Evolutionary conservation across 2,329 filamentous ascomycete genomes (phyloP).

Genomic region (Pseudogymnoascus pannorum): DNA sequence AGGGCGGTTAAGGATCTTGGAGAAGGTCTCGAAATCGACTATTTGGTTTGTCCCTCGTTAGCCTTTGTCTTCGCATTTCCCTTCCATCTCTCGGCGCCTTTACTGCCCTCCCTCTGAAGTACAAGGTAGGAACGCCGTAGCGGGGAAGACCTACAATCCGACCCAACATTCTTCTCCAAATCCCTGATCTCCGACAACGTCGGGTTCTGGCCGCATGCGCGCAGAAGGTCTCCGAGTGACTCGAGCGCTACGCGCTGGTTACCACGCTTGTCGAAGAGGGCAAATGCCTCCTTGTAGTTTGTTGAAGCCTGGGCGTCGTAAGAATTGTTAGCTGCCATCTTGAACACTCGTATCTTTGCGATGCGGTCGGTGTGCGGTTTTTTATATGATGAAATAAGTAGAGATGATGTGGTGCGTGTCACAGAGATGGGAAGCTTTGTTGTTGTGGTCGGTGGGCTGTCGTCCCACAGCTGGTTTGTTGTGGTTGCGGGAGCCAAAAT

Average conservation of each 20-base stretch:
- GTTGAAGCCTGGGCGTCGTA: constrained; percentile 58
- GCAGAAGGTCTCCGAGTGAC: constrained; percentile 84
- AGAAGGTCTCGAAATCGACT: constrained; percentile 99
- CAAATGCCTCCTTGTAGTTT: constrained; percentile 99
- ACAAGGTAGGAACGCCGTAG: background rate
- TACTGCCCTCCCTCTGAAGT: background rate
- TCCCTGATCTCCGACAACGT: constrained; percentile 89
- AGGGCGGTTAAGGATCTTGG: constrained; percentile 92
- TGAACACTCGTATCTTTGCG: background rate
- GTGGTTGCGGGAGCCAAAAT: constrained; percentile 4
- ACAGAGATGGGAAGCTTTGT: background rate
- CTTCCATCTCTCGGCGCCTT: background rate
- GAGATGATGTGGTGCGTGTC: background rate
- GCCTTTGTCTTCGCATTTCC: background rate
- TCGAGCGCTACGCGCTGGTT: constrained; percentile 84
- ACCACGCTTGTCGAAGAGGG: constrained; percentile 98
- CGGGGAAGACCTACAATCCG: constrained; percentile 67
- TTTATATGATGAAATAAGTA: background rate
- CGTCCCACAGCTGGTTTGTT: background rate
- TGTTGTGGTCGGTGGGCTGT: background rate
- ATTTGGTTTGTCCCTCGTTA: constrained; percentile 6
- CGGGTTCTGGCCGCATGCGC: constrained; percentile 96
- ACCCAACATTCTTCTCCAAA: constrained; percentile 80
- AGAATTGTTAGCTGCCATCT: constrained; percentile 20
- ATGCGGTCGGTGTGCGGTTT: background rate